Evolutionary conservation across 2,329 filamentous ascomycete genomes (phyloP), one percentile per base, ranked within the genome.

Genomic region (Venturia pyrina): DNA sequence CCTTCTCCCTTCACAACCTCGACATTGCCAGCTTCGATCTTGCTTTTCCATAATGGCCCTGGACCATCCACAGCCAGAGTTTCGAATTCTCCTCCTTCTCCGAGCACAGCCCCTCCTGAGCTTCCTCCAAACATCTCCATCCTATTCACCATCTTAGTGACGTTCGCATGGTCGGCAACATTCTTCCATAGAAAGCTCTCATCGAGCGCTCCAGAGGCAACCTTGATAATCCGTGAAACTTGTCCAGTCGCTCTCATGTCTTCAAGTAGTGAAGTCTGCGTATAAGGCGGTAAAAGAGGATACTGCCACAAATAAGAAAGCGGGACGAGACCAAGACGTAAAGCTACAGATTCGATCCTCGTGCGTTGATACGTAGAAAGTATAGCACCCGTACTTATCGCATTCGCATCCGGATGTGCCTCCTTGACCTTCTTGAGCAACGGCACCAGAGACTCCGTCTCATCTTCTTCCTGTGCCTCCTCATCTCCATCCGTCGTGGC

Each of bases 31-130:
- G 97, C 79, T 53, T 81, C 78, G 68, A 98, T 89, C 63, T 81
- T 84, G 69, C 82, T 84, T 77, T 84, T 88, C 82, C 95, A 97
- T 67, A 97, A 75, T 62, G 79, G 78, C 0, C 73, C 71, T 10
- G 93, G 93, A 13, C 93, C 95, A 76, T 92, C 86, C 44, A 98
- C 73, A 57, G 95, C 91, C 64, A 98, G 79, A 40, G 92, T 98
- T 82, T 98, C 95, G 76, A 96, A 98, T 79, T 98, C 95, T 3
- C 95, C 95, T 6, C 95, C 95, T 75, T 98, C 95, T 0, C 95
- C 95, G 21, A 98, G 78, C 11, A 93, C 85, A 10, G 90, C 89
- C 0, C 90, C 91, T 41, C 62, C 66, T 13, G 11, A 65, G 17
- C 78, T 79, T 68, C 82, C 78, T 57, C 89, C 89, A 77, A 96